Percentiles rank a stretch among this genome's conserved stretches.
Conservation (phyloP, 805 yeast genomes). For the Schwanniomyces pseudopolymorphus region DNA sequence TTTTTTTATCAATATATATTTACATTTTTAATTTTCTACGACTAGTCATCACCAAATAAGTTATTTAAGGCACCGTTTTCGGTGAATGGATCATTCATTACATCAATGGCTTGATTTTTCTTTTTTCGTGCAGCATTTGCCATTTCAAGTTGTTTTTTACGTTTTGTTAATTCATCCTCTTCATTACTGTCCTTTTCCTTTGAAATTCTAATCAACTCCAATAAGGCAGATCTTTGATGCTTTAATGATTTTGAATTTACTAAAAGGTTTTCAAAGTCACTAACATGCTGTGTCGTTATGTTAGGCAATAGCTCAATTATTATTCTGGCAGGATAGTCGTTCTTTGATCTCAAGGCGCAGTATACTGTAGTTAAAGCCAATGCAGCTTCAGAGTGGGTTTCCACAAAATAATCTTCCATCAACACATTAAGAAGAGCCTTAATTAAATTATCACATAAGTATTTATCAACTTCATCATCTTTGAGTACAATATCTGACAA, state of each 20-base stretch:
- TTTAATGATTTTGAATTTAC: slow-evolving; percentile 66
- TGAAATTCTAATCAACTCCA: slow-evolving; percentile 70
- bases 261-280: slow-evolving; percentile 62
- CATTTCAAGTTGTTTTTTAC: slow-evolving; percentile 56
- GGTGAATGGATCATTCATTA: slow-evolving; percentile 69
- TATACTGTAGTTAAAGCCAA: slow-evolving; percentile 80
- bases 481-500: slow-evolving; percentile 66
- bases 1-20: background rate
- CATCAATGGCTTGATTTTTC: slow-evolving; percentile 43
- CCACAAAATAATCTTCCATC: slow-evolving; percentile 73
- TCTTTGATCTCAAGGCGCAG: slow-evolving; percentile 66
- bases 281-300: slow-evolving; percentile 55
- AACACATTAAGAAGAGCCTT: slow-evolving; percentile 68
- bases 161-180: slow-evolving; percentile 42
- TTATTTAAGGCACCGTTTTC: slow-evolving; percentile 68
- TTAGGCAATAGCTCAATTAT: slow-evolving; percentile 55
- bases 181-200: slow-evolving; percentile 34
- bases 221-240: slow-evolving; percentile 76
- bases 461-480: slow-evolving; percentile 74
- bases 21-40: background rate
- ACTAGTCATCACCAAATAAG: slow-evolving; percentile 49
- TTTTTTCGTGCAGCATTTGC: slow-evolving; percentile 45
- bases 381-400: slow-evolving; percentile 91
- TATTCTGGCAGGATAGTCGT: slow-evolving; percentile 64
- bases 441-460: slow-evolving; percentile 62